Conservation (phyloP, 75 land plant genomes). For the Pinus tabuliformis region DNA sequence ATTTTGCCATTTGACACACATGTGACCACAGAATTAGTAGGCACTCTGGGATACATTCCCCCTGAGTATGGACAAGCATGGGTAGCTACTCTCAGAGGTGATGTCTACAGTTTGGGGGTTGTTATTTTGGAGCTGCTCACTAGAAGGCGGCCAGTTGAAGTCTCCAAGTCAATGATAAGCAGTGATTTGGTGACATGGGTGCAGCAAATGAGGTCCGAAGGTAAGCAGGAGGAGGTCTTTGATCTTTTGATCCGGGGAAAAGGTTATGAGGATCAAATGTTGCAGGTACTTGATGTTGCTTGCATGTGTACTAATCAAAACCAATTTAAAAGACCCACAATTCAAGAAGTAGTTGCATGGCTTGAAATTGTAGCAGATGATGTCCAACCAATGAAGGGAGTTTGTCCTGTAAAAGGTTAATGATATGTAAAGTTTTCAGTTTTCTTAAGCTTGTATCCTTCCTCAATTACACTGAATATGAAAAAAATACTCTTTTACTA, state of each 20-base stretch:
- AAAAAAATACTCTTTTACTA: background rate
- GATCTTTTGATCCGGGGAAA: constrained; percentile 32
- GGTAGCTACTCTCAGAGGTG: constrained; percentile 42
- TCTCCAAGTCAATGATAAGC: constrained; percentile 32
- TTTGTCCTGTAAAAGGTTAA: background rate
- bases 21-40: constrained; percentile 62
- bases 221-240: constrained; percentile 38
- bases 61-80: constrained; percentile 52
- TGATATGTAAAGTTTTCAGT: background rate
- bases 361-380: constrained; percentile 28
- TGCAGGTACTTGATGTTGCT: constrained; percentile 49
- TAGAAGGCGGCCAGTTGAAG: constrained; percentile 48
- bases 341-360: constrained; percentile 40
- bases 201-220: constrained; percentile 40
- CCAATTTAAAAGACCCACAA: constrained; percentile 48
- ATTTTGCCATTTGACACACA: constrained; percentile 49
- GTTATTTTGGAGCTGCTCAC: constrained; percentile 57
- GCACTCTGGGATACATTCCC: constrained; percentile 65
- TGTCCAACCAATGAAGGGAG: background rate
- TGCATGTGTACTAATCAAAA: constrained; percentile 37
- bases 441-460: background rate
- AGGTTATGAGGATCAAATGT: constrained; percentile 26
- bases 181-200: constrained; percentile 55
- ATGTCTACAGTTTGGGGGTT: constrained; percentile 60
- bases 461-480: background rate